Base-by-base conservation (phyloP, 805 yeast genomes). In the Ascoidea rubescens region DNA sequence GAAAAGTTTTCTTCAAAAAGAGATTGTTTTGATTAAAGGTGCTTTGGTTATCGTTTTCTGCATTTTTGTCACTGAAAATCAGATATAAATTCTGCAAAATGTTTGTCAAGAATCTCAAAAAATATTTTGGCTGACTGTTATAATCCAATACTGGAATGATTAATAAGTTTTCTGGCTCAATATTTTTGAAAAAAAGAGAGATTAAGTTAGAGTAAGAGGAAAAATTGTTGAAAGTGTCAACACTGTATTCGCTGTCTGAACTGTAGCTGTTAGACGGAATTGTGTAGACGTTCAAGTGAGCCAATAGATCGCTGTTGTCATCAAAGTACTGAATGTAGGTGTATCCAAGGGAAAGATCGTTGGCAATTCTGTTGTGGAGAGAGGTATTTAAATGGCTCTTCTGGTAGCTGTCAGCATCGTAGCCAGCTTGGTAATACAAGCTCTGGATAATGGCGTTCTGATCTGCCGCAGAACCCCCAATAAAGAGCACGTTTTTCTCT, bases 271-370 rank as follows among this genome's bases (percentile, higher is more conserved):
- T 10, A 5, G 50, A 51, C 4, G 58, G 52, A 5, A 59, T 14
- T 4, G 62, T 56, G 44, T 58, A 60, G 2, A 60, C 37, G 31
- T 59, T 56, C 1, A 59, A 31, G 1, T 59, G 56, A 31, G 60
- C 53, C 7, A 59, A 42, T 6, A 55, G 5, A n/a, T 56, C 57
- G 5, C 53, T 42, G 1, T 52, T 49, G n/a, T 50, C 47, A 31
- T 60, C 59, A 14, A 50, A 56, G 51, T 53, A 60, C 33, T 57
- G 52, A 10, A 59, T 50, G 47, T 44, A 60, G 1, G 60, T 55
- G 50, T 60, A 62, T 0, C 59, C 61, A 8, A 57, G 14, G 17
- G 57, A 55, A 45, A 57, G 52, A 1, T 48, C 48, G 43, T 57
- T 58, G 0, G 61, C 55, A 7, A 55, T 50, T 1, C 5, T 10